These are phyloP conservation scores for Euphorbia lathyris DNA, from an alignment of 345 rosid species.

Conservation along the genomic window DNA sequence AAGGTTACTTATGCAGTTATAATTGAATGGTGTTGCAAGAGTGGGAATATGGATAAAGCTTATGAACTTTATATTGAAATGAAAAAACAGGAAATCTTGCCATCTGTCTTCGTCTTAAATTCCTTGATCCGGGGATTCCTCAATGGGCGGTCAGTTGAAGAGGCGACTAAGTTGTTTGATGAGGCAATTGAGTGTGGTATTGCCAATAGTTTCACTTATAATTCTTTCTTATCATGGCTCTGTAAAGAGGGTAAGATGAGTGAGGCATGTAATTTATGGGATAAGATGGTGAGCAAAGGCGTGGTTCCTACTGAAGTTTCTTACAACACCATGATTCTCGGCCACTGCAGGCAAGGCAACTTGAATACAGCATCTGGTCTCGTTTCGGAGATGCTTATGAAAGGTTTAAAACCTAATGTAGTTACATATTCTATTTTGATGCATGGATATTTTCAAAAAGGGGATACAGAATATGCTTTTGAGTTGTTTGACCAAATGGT, in stretches of 20 bases:
- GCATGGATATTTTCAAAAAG: slow-evolving; percentile 59
- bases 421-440: slow-evolving; percentile 59
- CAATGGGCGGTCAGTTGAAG: slow-evolving; percentile 32
- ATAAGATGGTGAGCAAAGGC: slow-evolving; percentile 52
- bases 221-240: slow-evolving; percentile 48
- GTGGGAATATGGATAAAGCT: slow-evolving; percentile 52
- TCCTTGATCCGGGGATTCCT: slow-evolving; percentile 56
- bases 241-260: slow-evolving; percentile 49
- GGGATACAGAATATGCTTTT: slow-evolving; percentile 42
- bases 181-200: slow-evolving; percentile 49
- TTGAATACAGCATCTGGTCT: slow-evolving; percentile 44
- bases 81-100: slow-evolving; percentile 47
- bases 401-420: slow-evolving; percentile 53
- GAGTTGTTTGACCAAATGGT: slow-evolving; percentile 51
- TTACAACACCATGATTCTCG: slow-evolving; percentile 61
- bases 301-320: slow-evolving; percentile 46
- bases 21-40: slow-evolving; percentile 61
- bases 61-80: slow-evolving; percentile 56
- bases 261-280: slow-evolving; percentile 52
- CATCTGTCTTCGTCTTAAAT: slow-evolving; percentile 46
- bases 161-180: slow-evolving; percentile 50
- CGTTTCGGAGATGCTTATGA: slow-evolving; percentile 46
- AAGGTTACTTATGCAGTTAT: slow-evolving; percentile 55
- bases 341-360: slow-evolving; percentile 41
- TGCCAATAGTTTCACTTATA: slow-evolving; percentile 55